phyloP scores from a whole-genome alignment of 805 yeast species.

The Lipomyces spencermartinsiae region DNA sequence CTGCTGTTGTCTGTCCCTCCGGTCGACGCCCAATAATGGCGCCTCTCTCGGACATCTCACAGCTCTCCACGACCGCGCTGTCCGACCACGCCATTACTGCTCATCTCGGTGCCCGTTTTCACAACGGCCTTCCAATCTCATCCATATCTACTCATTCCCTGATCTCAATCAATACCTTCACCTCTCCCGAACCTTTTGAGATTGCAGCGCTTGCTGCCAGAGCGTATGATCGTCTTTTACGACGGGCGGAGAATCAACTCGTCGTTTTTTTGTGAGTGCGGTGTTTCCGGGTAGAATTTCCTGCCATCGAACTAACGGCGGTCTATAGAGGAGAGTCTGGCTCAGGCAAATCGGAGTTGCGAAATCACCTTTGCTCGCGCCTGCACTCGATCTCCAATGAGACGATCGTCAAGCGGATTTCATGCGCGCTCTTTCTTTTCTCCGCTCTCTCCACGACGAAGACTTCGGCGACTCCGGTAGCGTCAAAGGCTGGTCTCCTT shows the following conservation, averaged over 20 bases:
- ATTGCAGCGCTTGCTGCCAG: constrained; percentile 49
- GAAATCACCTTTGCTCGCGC: constrained; percentile 44
- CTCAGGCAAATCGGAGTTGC: constrained; percentile 50
- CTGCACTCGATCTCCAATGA: constrained; percentile 34
- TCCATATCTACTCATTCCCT: constrained; percentile 49
- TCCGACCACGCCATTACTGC: constrained; percentile 51
- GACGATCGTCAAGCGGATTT: constrained; percentile 16
- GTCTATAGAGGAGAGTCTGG: constrained; percentile 48
- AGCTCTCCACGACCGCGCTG: constrained; percentile 47
- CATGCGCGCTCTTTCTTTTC: constrained; percentile 45
- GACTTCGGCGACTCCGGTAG: constrained; percentile 43
- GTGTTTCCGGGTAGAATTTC: not conserved
- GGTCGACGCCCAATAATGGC: constrained; percentile 21
- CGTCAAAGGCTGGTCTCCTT: constrained; percentile 63
- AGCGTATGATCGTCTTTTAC: constrained; percentile 47
- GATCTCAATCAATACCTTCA: constrained; percentile 50
- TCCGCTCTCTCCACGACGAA: constrained; percentile 51
- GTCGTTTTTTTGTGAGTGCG: constrained; percentile 44
- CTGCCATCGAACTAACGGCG: constrained; percentile 9
- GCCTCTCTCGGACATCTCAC: constrained; percentile 46
- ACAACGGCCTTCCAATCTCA: constrained; percentile 51
- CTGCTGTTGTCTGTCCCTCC: not conserved
- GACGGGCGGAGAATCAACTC: constrained; percentile 49
- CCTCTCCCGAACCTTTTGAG: constrained; percentile 47
- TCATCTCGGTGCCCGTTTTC: constrained; percentile 52